A percentile compares a stretch with the other conserved stretches of the same genome.
These are phyloP conservation scores for Solanum sejunctum DNA, from an alignment of 257 asterid genomes.

Conservation along the genomic window DNA sequence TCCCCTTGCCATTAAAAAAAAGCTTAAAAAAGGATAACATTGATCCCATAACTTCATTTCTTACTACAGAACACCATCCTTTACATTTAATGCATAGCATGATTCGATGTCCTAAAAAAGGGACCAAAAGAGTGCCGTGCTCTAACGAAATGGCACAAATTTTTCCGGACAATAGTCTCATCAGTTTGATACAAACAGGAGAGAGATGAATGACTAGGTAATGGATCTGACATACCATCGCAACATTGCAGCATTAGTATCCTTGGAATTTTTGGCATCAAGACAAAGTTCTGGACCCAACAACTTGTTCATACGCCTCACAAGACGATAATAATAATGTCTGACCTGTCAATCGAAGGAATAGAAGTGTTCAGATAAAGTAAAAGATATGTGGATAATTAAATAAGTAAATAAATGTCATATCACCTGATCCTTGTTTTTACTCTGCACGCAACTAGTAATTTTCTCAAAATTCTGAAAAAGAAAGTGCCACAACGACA, in stretches of 20 bases:
- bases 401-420: neutral
- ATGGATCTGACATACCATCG: conserved; percentile 50
- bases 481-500: neutral
- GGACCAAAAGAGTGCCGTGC: neutral
- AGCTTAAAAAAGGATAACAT: neutral
- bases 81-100: neutral
- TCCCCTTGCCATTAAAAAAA: too few species aligned
- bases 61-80: neutral
- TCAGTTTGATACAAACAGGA: neutral
- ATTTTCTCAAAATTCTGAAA: conserved; percentile 89
- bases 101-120: neutral
- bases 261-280: conserved; percentile 92
- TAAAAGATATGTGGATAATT: neutral
- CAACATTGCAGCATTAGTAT: conserved; percentile 96
- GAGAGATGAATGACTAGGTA: neutral
- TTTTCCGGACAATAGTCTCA: neutral
- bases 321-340: conserved; percentile 95
- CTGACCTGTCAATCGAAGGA: conserved; percentile 52
- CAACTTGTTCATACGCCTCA: conserved; percentile 97
- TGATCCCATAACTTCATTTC: neutral
- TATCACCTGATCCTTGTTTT: conserved; percentile 92
- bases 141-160: neutral
- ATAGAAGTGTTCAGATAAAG: neutral
- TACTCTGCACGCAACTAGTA: conserved; percentile 89
- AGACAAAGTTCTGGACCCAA: conserved; percentile 90